Percentiles rank a stretch among this genome's conserved stretches.
Conservation (phyloP, 2,329 filamentous ascomycete species). For the Tolypocladium sp. region DNA sequence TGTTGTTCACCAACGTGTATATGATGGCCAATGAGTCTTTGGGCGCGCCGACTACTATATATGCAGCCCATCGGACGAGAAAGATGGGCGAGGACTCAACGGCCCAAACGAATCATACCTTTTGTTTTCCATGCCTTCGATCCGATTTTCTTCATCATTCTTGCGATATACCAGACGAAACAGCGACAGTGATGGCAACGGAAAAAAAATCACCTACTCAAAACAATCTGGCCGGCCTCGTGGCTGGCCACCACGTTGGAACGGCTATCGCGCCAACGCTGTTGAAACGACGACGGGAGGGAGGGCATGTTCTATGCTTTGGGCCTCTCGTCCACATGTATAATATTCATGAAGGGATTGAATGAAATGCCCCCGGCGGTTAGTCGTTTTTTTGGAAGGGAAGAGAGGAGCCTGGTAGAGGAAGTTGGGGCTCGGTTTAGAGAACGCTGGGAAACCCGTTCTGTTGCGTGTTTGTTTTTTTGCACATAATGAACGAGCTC, state of each 20-base stretch:
- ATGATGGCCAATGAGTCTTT: neutral
- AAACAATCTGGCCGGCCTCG: too few relatives aligned
- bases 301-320: neutral
- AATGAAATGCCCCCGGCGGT: neutral
- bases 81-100: neutral
- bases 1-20: neutral
- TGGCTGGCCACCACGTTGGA: neutral
- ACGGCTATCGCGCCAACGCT: neutral
- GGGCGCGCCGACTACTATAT: neutral
- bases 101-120: neutral
- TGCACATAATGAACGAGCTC: neutral
- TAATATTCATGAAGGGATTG: constrained; percentile 1
- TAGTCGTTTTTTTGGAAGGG: neutral
- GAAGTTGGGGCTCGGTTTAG: neutral
- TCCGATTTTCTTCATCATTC: neutral
- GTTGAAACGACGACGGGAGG: neutral
- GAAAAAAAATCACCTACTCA: too few relatives aligned
- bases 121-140: neutral
- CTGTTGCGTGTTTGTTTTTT: neutral
- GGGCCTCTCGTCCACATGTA: neutral
- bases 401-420: neutral
- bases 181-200: neutral
- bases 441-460: neutral
- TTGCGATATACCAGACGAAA: neutral
- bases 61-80: neutral